Base-by-base conservation (phyloP, 2,329 filamentous ascomycete genomes). In the Ophiostoma australiae region DNA sequence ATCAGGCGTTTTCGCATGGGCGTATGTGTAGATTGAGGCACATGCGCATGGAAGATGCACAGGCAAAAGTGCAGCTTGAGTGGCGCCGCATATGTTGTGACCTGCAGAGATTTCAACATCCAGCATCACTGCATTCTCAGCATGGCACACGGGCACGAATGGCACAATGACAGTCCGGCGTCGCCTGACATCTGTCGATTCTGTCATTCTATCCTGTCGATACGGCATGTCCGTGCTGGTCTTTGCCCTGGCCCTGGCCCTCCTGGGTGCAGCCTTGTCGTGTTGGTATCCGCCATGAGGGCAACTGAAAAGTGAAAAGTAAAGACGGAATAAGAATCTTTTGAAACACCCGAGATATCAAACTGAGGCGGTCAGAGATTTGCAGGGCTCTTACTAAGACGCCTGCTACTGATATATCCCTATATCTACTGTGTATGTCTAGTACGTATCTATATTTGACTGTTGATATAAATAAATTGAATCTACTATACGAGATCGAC, bases 341-440 rank as follows among this genome's bases (percentile, higher is more conserved):
- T 27, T 63, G 58, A 63, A 63, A 63, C 58, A 27, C 58, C 58
- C 58, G 58, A 63, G 15, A 35, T 33, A 20, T 63, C 58, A 63
- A 63, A 63, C 58, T 33, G 58, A 63, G 58, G 58, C 27, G 58
- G 58, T 63, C 58, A 63, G 58, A 63, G 58, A 63, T 63, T 31
- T 63, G 58, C 58, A 63, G 52, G 52, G 58, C 58, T 63, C 52
- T 58, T 58, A 58, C n/a, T 23, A 23, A 58, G n/a, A 48, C n/a
- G n/a, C n/a, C n/a, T 58, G 52, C n/a, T 44, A 4, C 11, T 39
- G 37, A 1, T 39, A 39, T 39, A 39, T 39, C 37, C 37, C 37
- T 39, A 39, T 39, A 39, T n/a, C n/a, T n/a, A n/a, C n/a, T n/a
- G n/a, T n/a, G n/a, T 48, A 48, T 48, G 20, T 48, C 17, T 11